Percentiles rank a stretch among this genome's conserved stretches.
Conservation (phyloP, 1,284 basidiomycete genomes). For the Cryptococcus hybrid region DNA sequence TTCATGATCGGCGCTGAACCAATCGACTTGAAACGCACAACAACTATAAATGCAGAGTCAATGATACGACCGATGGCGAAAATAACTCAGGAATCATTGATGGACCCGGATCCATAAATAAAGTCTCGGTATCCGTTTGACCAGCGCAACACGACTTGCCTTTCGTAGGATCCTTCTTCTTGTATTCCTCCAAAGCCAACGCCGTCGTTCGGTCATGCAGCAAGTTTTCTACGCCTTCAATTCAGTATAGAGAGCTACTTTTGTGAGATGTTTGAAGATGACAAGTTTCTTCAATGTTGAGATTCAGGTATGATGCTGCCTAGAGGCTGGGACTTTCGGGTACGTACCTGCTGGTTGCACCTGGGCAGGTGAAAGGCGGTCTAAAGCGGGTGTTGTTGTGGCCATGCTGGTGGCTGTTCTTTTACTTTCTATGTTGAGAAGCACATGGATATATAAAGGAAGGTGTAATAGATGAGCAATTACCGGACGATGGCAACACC, state of each 20-base stretch:
- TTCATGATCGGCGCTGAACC: constrained; percentile 98
- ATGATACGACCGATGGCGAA: neutral
- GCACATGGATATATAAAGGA: too few relatives aligned
- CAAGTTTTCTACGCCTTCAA: too few relatives aligned
- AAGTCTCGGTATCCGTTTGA: neutral
- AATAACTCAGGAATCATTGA: too few relatives aligned
- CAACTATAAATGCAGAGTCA: constrained; percentile 58
- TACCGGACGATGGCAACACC: too few relatives aligned
- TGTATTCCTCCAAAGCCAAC: constrained; percentile 10
- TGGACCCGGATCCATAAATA: neutral
- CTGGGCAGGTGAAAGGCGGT: constrained; percentile 19
- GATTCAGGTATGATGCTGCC: neutral
- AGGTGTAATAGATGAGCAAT: too few relatives aligned
- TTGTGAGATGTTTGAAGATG: too few relatives aligned
- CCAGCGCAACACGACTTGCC: constrained; percentile 11
- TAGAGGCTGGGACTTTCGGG: neutral
- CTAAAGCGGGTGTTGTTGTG: constrained; percentile 5
- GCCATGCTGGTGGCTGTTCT: neutral
- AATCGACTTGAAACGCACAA: constrained; percentile 97
- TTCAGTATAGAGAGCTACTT: too few relatives aligned
- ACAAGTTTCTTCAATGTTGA: too few relatives aligned
- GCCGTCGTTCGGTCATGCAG: too few relatives aligned
- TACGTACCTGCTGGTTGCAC: constrained; percentile 12
- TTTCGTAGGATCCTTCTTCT: constrained; percentile 18
- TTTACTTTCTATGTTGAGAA: neutral